Percentiles rank a stretch among this genome's conserved stretches.
phyloP scores from a whole-genome alignment of 2,329 filamentous ascomycete genomes.

The Sporothrix dimorphospora region DNA sequence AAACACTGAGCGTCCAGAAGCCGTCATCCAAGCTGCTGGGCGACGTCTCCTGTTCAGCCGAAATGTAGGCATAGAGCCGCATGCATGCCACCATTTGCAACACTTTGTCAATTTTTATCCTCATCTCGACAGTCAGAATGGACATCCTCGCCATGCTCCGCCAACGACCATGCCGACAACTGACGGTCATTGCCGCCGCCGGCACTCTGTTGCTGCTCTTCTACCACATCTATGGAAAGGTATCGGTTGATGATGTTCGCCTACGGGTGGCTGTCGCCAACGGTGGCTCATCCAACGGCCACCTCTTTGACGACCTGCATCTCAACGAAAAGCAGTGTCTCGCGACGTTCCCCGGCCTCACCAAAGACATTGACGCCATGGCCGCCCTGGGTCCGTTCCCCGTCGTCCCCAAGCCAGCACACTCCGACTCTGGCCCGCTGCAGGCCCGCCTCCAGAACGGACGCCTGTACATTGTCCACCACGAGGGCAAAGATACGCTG shows the following conservation, averaged over 20 bases:
- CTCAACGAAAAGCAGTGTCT: slow-evolving; percentile 42
- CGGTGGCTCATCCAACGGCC: background rate
- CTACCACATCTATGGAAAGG: slow-evolving; percentile 1
- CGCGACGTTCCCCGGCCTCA: slow-evolving; percentile 45
- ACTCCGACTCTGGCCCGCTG: slow-evolving; percentile 38
- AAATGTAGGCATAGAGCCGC: background rate
- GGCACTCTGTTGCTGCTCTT: background rate
- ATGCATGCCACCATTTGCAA: background rate
- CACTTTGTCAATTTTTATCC: background rate
- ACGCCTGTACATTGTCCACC: slow-evolving; percentile 29
- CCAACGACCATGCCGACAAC: background rate
- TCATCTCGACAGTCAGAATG: background rate
- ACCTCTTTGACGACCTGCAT: background rate
- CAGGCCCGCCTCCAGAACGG: slow-evolving; percentile 44
- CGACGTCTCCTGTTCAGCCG: background rate
- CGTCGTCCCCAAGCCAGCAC: slow-evolving; percentile 35
- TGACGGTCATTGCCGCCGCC: background rate
- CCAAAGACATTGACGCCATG: slow-evolving; percentile 45
- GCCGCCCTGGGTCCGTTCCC: slow-evolving; percentile 44
- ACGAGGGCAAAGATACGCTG: slow-evolving; percentile 15
- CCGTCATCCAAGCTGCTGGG: background rate
- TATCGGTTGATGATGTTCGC: background rate
- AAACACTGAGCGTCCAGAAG: background rate
- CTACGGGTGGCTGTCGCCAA: background rate
- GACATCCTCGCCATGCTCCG: background rate